Conservation (phyloP, 208 protist species). For the Acanthamoeba castellanii region DNA sequence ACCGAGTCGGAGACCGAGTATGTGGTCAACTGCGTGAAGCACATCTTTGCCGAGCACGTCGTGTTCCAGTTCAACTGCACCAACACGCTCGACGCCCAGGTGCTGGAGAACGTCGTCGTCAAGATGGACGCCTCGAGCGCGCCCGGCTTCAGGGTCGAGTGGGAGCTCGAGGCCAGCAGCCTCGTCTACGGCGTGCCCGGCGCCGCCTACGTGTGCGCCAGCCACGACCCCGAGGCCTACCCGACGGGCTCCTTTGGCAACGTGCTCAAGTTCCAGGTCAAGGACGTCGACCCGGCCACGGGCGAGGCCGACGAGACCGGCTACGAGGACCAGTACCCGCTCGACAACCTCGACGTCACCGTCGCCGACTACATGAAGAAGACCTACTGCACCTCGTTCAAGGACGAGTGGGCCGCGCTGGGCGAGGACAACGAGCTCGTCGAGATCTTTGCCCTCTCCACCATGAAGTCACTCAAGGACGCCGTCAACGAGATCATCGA, state of each 20-base stretch:
- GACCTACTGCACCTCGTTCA: conserved; percentile 78
- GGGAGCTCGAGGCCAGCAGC: conserved; percentile 69
- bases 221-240: conserved; percentile 36
- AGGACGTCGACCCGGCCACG: conserved; percentile 86
- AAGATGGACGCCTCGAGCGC: conserved; percentile 80
- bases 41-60: conserved; percentile 94
- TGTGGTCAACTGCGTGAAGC: conserved; percentile 96
- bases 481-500: conserved; percentile 83
- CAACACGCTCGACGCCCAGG: conserved; percentile 95
- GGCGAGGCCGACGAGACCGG: conserved; percentile 78
- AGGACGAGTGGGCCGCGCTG: conserved; percentile 81
- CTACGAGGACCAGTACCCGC: conserved; percentile 88
- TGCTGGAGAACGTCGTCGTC: conserved; percentile 93
- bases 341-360: conserved; percentile 84
- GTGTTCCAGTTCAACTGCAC: conserved; percentile 96
- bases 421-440: conserved; percentile 76
- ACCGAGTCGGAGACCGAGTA: conserved; percentile 98
- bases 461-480: conserved; percentile 77
- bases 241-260: conserved; percentile 80
- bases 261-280: conserved; percentile 86
- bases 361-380: conserved; percentile 85
- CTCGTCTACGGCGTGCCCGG: conserved; percentile 78
- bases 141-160: conserved; percentile 72
- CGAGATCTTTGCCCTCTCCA: conserved; percentile 81
- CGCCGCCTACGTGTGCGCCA: conserved; percentile 77